Evolutionary conservation across 2,329 filamentous ascomycete species (phyloP).

Genomic region (Claviceps digitariae): DNA sequence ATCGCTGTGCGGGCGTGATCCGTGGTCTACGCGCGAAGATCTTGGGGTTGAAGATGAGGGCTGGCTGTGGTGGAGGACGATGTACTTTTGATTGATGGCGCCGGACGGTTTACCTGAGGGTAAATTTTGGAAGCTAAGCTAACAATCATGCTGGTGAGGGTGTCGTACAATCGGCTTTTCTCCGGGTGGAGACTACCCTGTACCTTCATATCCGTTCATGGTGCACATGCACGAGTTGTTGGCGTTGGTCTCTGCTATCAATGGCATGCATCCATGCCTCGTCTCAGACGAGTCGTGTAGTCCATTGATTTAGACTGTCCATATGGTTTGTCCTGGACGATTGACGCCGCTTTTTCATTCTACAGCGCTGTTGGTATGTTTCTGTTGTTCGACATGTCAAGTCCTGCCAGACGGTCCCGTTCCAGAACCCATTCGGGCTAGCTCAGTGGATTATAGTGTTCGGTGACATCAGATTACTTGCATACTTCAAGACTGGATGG

Average conservation of each 20-base stretch:
- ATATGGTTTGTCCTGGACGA: no score
- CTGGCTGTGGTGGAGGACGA: background rate
- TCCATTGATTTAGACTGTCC: no score
- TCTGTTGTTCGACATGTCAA: background rate
- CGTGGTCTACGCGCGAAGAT: background rate
- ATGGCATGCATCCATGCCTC: background rate
- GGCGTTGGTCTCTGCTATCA: background rate
- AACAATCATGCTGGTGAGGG: no score
- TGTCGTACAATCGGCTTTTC: background rate
- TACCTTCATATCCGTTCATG: background rate
- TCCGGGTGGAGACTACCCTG: conserved; percentile 4
- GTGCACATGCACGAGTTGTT: background rate
- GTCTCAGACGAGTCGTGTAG: background rate
- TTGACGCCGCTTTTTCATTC: no score
- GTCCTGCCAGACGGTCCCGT: background rate
- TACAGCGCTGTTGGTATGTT: background rate
- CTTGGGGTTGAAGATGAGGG: background rate
- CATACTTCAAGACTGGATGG: no score
- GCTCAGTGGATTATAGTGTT: background rate
- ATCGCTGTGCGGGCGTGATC: background rate
- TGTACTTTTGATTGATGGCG: background rate
- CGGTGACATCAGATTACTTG: background rate
- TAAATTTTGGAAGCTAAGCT: background rate
- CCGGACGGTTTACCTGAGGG: background rate
- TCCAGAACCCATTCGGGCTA: background rate